phyloP scores from a whole-genome alignment of 306 rosid species.

The Cicer yamashitae region DNA sequence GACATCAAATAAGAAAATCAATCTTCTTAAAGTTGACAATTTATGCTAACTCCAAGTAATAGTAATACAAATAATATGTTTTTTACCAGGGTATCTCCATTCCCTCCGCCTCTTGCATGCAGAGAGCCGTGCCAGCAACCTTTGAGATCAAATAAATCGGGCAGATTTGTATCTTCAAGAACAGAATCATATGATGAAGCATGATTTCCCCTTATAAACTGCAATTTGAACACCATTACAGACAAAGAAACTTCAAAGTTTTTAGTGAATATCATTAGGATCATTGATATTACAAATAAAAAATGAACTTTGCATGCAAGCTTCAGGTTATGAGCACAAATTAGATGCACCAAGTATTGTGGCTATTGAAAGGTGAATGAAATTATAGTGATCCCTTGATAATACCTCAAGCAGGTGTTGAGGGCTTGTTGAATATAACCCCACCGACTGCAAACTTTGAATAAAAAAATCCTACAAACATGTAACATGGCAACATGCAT shows the following conservation, averaged over 20 bases:
- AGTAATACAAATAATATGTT: slow-evolving; percentile 36
- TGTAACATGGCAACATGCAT: slow-evolving; percentile 41
- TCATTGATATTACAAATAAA: slow-evolving; percentile 16
- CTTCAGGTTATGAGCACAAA: slow-evolving; percentile 43
- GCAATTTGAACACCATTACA: slow-evolving; percentile 43
- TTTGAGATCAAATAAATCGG: slow-evolving; percentile 83
- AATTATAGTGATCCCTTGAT: slow-evolving; percentile 25
- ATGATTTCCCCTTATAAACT: slow-evolving; percentile 68
- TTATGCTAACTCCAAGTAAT: slow-evolving; percentile 40
- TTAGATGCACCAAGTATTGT: slow-evolving; percentile 31
- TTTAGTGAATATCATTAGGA: slow-evolving; percentile 10
- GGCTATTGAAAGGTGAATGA: slow-evolving; percentile 35
- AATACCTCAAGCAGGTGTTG: slow-evolving; percentile 79
- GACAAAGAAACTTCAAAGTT: slow-evolving; percentile 18
- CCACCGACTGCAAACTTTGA: slow-evolving; percentile 79
- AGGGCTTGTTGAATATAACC: slow-evolving; percentile 64
- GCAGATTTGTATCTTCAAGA: slow-evolving; percentile 79
- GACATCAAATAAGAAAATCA: slow-evolving; percentile 41
- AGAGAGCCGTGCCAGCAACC: slow-evolving; percentile 94
- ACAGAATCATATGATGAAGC: slow-evolving; percentile 62
- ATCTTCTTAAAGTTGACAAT: slow-evolving; percentile 43
- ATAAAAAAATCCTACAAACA: slow-evolving; percentile 82
- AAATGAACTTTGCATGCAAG: slow-evolving; percentile 16
- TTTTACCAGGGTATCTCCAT: slow-evolving; percentile 92
- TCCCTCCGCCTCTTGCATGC: slow-evolving; percentile 96